Evolutionary conservation across 371 early-diverging fungal species (phyloP), one percentile per base, ranked within the genome.

Genomic region (Circinella umbellata): DNA sequence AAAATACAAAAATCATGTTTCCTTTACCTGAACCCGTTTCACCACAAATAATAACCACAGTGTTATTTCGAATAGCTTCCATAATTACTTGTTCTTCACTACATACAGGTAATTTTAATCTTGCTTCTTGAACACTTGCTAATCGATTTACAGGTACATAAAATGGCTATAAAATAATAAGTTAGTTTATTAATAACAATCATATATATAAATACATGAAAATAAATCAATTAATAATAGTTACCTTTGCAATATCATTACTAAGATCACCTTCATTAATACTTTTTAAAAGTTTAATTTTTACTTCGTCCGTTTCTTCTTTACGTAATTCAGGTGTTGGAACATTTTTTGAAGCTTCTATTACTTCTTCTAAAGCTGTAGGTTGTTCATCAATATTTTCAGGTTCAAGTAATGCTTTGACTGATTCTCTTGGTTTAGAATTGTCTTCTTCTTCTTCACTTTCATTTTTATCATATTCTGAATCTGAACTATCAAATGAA

Each of bases 1-100:
- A 0, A 9, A 1, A 42, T 42, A 6, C 3, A 11, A 9, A 42
- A 6, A 6, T 42, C 6, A 9, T 11, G 42, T 42, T 9, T 99
- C 99, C 0, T 99, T 99, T 72, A 64, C 99, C 99, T 51, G 97
- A 96, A 55, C 99, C 99, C 0, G 99, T 99, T 72, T 97, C 98
- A 77, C 99, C 99, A 74, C 96, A 94, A 64, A 99, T 89, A 48
- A 99, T 89, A 4, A 93, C 86, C 10, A 96, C 92, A 10, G 92
- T 90, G 74, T 98, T 92, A 48, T 86, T 85, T 34, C 86, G 73
- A 69, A 99, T 93, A n/a, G 93, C 88, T 80, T 98, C 97, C 97
- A 98, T 95, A 73, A 98, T 97, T 34, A 89, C 88, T 69, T 98
- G 98, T 81, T 98, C 99, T 76, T 98, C 98, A n/a, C 87, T 90